Evolutionary conservation across 2,329 filamentous ascomycete species (phyloP).

Genomic region (Aspergillus sp.): DNA sequence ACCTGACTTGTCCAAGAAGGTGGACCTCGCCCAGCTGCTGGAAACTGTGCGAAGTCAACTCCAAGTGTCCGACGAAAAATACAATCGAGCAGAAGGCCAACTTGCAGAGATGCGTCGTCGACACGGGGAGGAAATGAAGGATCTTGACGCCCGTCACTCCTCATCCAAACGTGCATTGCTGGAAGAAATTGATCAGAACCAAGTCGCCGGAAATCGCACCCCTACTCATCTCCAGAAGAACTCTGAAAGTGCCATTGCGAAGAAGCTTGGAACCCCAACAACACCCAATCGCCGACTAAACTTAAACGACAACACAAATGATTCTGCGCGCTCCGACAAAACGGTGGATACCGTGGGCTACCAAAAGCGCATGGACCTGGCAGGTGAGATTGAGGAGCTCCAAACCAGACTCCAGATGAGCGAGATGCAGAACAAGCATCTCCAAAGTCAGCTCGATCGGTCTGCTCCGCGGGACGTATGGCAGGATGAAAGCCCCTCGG

Average conservation of each 20-base stretch:
- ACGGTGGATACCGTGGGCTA: slow-evolving; percentile 81
- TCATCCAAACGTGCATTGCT: slow-evolving; percentile 71
- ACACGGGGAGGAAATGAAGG: slow-evolving; percentile 69
- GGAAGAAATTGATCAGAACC: slow-evolving; percentile 85
- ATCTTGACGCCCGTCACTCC: slow-evolving; percentile 61
- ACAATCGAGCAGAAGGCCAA: slow-evolving; percentile 78
- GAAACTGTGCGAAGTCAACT: slow-evolving; percentile 88
- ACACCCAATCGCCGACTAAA: slow-evolving; percentile 75
- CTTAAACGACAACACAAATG: slow-evolving; percentile 62
- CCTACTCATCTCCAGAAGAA: slow-evolving; percentile 68
- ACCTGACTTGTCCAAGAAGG: slow-evolving; percentile 64
- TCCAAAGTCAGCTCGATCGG: slow-evolving; percentile 82
- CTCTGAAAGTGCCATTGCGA: slow-evolving; percentile 53
- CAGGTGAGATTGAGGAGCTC: slow-evolving; percentile 84
- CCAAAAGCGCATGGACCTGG: slow-evolving; percentile 87
- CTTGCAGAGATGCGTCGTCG: slow-evolving; percentile 73
- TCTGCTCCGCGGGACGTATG: slow-evolving; percentile 61
- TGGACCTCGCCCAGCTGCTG: slow-evolving; percentile 81
- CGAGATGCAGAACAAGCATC: slow-evolving; percentile 92
- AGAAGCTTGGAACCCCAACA: slow-evolving; percentile 70
- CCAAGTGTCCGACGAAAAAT: slow-evolving; percentile 76
- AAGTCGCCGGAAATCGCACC: slow-evolving; percentile 70
- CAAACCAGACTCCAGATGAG: slow-evolving; percentile 92
- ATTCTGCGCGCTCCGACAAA: slow-evolving; percentile 80
- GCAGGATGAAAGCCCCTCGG: slow-evolving; percentile 74